Conservation (phyloP, 805 yeast species). For the Wickerhamomyces canadensis region DNA sequence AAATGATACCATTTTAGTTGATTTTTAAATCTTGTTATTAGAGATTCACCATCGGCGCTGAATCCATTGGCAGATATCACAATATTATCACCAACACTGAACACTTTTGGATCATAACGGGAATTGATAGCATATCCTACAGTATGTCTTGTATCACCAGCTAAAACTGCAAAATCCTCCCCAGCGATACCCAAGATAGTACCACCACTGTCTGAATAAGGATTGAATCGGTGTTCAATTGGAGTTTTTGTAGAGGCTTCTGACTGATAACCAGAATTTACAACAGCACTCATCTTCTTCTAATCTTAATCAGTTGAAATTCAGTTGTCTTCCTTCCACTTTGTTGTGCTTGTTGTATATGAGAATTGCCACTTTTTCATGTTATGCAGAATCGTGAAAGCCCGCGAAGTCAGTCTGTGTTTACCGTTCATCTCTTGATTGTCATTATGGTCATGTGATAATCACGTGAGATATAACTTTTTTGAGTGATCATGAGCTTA, state of each 20-base stretch:
- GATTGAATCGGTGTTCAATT: conserved; percentile 88
- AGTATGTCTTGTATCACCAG: conserved; percentile 98
- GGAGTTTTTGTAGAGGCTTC: conserved; percentile 48
- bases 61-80: conserved; percentile 92
- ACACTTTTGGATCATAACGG: conserved; percentile 85
- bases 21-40: conserved; percentile 65
- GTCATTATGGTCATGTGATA: too few relatives aligned
- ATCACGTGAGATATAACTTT: too few relatives aligned
- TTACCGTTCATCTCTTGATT: too few relatives aligned
- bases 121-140: conserved; percentile 92
- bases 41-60: conserved; percentile 89
- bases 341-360: background rate
- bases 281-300: conserved; percentile 9
- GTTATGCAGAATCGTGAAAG: too few relatives aligned
- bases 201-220: conserved; percentile 94
- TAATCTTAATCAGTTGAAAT: too few relatives aligned
- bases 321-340: background rate
- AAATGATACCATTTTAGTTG: conserved; percentile 88
- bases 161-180: conserved; percentile 91
- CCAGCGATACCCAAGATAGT: conserved; percentile 97
- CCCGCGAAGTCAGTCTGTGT: too few relatives aligned
- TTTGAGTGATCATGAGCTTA: too few relatives aligned
- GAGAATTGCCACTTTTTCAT: too few relatives aligned
- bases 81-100: conserved; percentile 82
- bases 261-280: conserved; percentile 62